Evolutionary conservation across 139 green algal species (phyloP), one percentile per base, ranked within the genome.

Genomic region (Microglena sp.): DNA sequence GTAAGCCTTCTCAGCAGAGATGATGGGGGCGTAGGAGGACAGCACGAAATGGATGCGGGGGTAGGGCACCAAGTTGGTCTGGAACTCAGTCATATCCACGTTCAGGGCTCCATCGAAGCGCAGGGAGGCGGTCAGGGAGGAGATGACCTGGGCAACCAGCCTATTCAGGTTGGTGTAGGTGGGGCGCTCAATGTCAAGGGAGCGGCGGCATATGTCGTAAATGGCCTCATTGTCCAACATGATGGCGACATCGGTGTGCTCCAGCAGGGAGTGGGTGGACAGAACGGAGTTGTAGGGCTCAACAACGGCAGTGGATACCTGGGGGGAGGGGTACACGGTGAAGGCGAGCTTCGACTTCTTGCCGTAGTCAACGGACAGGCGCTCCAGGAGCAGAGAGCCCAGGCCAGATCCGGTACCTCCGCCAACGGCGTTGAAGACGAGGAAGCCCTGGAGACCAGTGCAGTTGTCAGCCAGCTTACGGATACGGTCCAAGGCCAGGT

Each of bases 331-430:
- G 83, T 96, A 97, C 15, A 97, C 80, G 36, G 90, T 95, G 89
- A 97, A 97, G 76, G 88, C 90, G 40, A 99, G 87, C 90, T 99
- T 99, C 78, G 88, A 96, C 85, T 99, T 99, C 87, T 98, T 99
- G 84, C 92, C 93, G 73, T 99, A 99, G 86, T 99, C 93, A 1
- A 98, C 93, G 33, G 85, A 95, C 74, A 96, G 88, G 73, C 90
- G 87, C 89, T 97, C 91, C 71, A 97, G 85, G 77, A 97, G 85
- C 31, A 97, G 87, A 44, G 91, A 96, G 76, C 91, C 91, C 45
- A 97, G 88, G 69, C 91, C 91, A 43, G 91, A 96, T 73, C 91
- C 91, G 33, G 91, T 97, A 57, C 91, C 91, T 64, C 91, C 91
- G 61, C 91, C 91, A 58, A 96, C 90, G 71, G 91, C 86, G 79